Conservation (phyloP, 2,329 filamentous ascomycete genomes). For the Dactylellina haptotyla region DNA sequence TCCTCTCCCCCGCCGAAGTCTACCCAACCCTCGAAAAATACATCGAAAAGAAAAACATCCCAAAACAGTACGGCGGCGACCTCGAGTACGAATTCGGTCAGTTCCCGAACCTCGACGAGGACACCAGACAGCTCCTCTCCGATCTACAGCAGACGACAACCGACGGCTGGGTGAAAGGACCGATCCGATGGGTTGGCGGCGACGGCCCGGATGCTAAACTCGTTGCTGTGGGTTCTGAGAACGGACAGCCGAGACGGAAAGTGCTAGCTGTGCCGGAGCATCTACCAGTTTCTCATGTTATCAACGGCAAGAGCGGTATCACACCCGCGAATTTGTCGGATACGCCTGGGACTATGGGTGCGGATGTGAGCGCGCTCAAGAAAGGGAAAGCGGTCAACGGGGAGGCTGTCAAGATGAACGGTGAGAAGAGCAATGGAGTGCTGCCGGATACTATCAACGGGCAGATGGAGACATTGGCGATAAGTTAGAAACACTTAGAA, state of each 20-base stretch:
- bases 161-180: slow-evolving; percentile 29
- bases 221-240: slow-evolving; percentile 39
- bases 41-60: slow-evolving; percentile 84
- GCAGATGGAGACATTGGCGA: slow-evolving; percentile 42
- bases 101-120: slow-evolving; percentile 76
- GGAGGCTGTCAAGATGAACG: slow-evolving; percentile 12
- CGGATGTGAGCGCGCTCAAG: slow-evolving; percentile 27
- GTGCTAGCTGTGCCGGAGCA: slow-evolving; percentile 32
- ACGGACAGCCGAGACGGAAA: slow-evolving; percentile 24
- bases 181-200: slow-evolving; percentile 47
- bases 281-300: slow-evolving; percentile 27
- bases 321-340: slow-evolving; percentile 28
- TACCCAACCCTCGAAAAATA: slow-evolving; percentile 80
- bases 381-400: slow-evolving; percentile 11
- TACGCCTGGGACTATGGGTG: slow-evolving; percentile 38
- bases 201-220: slow-evolving; percentile 29
- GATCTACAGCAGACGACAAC: slow-evolving; percentile 33
- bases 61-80: slow-evolving; percentile 87
- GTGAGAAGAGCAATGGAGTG: slow-evolving; percentile 31
- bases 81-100: slow-evolving; percentile 85
- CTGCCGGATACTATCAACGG: slow-evolving; percentile 31
- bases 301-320: slow-evolving; percentile 38
- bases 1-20: slow-evolving; percentile 78
- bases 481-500: slow-evolving; percentile 32
- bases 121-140: slow-evolving; percentile 47